Conservation (phyloP, 2,329 filamentous ascomycete species). For the Nothomitra cinnamomea region DNA sequence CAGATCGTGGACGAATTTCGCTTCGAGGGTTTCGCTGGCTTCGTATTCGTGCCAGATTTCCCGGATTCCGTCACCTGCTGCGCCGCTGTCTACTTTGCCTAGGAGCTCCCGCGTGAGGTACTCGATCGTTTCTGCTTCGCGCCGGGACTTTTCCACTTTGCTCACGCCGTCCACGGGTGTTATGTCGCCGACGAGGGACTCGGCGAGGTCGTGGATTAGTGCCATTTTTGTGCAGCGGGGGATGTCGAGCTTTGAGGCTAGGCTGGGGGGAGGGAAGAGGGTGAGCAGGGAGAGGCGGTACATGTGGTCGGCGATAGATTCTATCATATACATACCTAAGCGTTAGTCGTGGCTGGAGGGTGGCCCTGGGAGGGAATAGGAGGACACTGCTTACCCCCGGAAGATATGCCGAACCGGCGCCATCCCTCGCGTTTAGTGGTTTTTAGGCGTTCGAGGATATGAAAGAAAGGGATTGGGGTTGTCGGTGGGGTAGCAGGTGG, state of each 20-base stretch:
- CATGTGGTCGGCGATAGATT: conserved; percentile 97
- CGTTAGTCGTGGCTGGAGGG: too few species aligned
- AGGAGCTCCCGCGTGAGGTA: conserved; percentile 63
- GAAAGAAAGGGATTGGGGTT: conserved; percentile 83
- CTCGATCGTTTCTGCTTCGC: conserved; percentile 82
- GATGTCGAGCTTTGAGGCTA: conserved; percentile 58
- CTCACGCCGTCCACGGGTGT: conserved; percentile 76
- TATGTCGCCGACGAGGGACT: conserved; percentile 87
- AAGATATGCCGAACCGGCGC: conserved; percentile 62
- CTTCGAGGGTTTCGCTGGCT: conserved; percentile 66
- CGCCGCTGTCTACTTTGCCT: conserved; percentile 55
- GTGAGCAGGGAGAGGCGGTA: conserved; percentile 97
- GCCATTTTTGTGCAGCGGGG: conserved; percentile 86
- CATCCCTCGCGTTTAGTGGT: conserved; percentile 94
- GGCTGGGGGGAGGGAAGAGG: conserved; percentile 67
- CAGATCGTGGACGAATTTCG: conserved; percentile 83
- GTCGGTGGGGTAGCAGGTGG: conserved; percentile 10
- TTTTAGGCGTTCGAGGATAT: conserved; percentile 85
- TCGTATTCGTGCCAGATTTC: conserved; percentile 93
- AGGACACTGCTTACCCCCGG: conserved; percentile 1
- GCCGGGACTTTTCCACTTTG: conserved; percentile 76
- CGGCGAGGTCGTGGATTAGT: conserved; percentile 93
- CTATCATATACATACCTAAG: too few species aligned
- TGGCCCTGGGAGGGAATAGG: conserved; percentile 3
- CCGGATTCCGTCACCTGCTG: conserved; percentile 52